Percentiles rank a stretch among this genome's conserved stretches.
Evolutionary conservation across 768 basidiomycete genomes (phyloP).

Genomic region (Kwoniella bestiolae): DNA sequence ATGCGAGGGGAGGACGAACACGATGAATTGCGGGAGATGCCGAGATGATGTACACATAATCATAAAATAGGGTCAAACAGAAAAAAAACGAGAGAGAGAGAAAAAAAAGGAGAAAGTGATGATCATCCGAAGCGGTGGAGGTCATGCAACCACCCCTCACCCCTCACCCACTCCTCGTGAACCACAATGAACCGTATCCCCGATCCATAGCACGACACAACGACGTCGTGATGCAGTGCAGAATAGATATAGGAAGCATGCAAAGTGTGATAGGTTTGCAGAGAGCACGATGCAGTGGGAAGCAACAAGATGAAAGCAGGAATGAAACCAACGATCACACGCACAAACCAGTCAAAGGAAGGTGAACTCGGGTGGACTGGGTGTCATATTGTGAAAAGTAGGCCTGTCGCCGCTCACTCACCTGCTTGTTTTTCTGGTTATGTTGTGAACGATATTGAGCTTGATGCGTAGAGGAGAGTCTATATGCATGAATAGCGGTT

Average conservation of each 20-base stretch:
- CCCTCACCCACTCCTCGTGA: too few relatives aligned
- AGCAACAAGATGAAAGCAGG: neutral
- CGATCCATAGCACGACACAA: neutral
- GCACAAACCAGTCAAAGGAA: conserved; percentile 1
- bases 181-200: neutral
- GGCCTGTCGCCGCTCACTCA: neutral
- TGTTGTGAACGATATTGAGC: neutral
- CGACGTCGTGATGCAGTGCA: neutral
- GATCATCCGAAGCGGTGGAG: conserved; percentile 14
- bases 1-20: neutral
- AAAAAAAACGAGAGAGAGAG: neutral
- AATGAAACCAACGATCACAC: neutral
- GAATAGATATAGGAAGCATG: neutral
- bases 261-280: neutral
- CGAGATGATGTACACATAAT: neutral
- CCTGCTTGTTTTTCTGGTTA: neutral
- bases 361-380: neutral
- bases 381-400: neutral
- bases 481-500: neutral
- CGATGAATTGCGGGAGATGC: neutral
- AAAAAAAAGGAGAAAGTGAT: conserved; percentile 6
- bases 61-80: neutral
- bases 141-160: neutral
- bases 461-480: neutral
- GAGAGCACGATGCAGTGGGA: too few relatives aligned